These are phyloP conservation scores for Pezizomycotina sp. DNA, from an alignment of 2,329 filamentous ascomycete species.

Conservation along the genomic window DNA sequence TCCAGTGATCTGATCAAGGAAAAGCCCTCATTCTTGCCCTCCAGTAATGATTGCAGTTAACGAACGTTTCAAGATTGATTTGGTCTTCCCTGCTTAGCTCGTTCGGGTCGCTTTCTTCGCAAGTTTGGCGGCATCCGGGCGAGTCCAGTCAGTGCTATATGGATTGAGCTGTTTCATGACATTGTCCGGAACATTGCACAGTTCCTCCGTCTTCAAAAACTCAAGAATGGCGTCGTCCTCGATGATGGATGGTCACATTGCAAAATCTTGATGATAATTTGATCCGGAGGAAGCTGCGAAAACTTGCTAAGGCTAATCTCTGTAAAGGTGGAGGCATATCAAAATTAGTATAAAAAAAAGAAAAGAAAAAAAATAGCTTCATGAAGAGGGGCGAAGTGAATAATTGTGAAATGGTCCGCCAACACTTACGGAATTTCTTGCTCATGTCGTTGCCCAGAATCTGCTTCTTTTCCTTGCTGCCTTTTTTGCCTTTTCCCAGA, in stretches of 20 bases:
- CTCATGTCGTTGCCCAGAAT: conserved; percentile 82
- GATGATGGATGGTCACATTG: conserved; percentile 82
- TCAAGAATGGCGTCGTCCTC: conserved; percentile 91
- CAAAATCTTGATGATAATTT: conserved; percentile 81
- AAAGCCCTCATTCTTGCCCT: conserved; percentile 91
- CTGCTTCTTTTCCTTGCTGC: conserved; percentile 88
- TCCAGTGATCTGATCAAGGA: conserved; percentile 66
- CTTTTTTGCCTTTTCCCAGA: conserved; percentile 47
- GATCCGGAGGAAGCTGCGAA: conserved; percentile 66
- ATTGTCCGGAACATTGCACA: conserved; percentile 86
- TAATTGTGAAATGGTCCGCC: background rate
- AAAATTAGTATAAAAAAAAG: too few species aligned
- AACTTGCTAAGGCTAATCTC: conserved; percentile 88
- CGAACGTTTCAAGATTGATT: conserved; percentile 83
- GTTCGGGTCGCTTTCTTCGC: conserved; percentile 63
- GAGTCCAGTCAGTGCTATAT: conserved; percentile 93
- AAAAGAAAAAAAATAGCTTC: too few species aligned
- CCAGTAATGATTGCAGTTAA: conserved; percentile 95
- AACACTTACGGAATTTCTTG: conserved; percentile 57
- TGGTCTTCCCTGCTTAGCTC: conserved; percentile 92
- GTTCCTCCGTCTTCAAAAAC: conserved; percentile 79
- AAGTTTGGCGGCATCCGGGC: conserved; percentile 59
- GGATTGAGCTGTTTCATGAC: conserved; percentile 79
- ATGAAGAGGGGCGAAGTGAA: background rate
- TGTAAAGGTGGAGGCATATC: too few species aligned